These are phyloP conservation scores for Monocercomonoides exilis DNA, from an alignment of 78 protist genomes.

Conservation along the genomic window DNA sequence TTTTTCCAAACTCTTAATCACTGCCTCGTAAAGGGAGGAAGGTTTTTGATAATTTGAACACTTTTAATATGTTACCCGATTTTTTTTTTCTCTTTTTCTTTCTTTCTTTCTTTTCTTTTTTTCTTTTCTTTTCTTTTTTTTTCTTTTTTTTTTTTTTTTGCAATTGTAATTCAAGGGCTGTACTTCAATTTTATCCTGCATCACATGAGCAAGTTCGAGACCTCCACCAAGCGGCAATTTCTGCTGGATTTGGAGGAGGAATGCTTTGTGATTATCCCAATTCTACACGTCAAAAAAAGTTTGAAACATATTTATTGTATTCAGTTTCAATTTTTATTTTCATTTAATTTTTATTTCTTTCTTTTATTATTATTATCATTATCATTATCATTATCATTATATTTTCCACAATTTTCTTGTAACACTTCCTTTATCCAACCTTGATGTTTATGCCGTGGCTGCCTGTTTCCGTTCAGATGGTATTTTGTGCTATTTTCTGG, in stretches of 20 bases:
- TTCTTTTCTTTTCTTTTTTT: background rate
- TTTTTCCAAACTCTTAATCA: constrained; percentile 31
- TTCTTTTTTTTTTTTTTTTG: background rate
- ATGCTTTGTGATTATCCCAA: constrained; percentile 43
- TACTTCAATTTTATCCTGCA: constrained; percentile 43
- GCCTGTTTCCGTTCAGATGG: background rate
- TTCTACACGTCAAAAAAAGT: constrained; percentile 26
- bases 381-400: too few relatives aligned
- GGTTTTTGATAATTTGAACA: background rate
- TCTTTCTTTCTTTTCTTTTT: background rate
- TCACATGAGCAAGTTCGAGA: constrained; percentile 19
- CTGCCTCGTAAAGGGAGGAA: constrained; percentile 16
- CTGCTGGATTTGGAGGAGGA: constrained; percentile 47
- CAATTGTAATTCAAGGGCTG: constrained; percentile 27
- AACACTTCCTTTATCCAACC: too few relatives aligned
- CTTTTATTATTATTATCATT: too few relatives aligned
- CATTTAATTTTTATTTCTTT: too few relatives aligned
- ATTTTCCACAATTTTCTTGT: too few relatives aligned
- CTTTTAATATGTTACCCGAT: background rate
- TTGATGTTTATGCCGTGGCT: too few relatives aligned
- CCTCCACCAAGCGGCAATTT: constrained; percentile 5
- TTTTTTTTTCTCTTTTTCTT: background rate
- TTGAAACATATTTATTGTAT: background rate
- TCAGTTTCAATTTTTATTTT: background rate
- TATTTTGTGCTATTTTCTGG: background rate